Percentiles rank a stretch among this genome's conserved stretches.
These are phyloP conservation scores for Arctium minus DNA, from an alignment of 129 eudicot genomes.

Conservation along the genomic window DNA sequence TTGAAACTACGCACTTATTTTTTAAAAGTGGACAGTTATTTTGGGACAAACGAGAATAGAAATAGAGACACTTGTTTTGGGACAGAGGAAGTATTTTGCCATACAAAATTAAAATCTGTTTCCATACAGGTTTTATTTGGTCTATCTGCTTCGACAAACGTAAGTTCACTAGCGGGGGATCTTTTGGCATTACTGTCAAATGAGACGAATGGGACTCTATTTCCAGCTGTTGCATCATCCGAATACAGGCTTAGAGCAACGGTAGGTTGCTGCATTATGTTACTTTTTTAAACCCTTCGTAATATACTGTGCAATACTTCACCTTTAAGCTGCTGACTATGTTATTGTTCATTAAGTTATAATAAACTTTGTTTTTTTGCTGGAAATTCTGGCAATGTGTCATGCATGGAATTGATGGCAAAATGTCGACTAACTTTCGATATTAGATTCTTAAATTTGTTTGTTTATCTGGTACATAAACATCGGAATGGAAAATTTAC, in stretches of 20 bases:
- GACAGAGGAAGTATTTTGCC: background rate
- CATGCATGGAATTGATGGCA: background rate
- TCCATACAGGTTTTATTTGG: conserved; percentile 71
- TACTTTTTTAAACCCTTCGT: background rate
- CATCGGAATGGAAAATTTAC: background rate
- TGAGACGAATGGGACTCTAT: conserved; percentile 35
- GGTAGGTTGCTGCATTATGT: conserved; percentile 34
- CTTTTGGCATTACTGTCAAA: conserved; percentile 47
- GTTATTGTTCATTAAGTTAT: background rate
- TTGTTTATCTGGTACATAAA: conserved; percentile 1
- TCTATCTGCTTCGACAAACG: conserved; percentile 61
- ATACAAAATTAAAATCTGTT: background rate
- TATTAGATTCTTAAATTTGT: background rate
- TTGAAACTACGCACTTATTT: too few relatives aligned
- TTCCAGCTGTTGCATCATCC: conserved; percentile 61
- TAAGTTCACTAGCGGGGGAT: conserved; percentile 57
- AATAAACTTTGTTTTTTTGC: background rate
- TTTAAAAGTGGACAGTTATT: too few relatives aligned
- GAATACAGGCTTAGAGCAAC: conserved; percentile 86
- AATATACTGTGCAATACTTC: background rate
- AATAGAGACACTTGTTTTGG: too few relatives aligned
- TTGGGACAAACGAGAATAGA: too few relatives aligned
- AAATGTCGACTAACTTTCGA: background rate
- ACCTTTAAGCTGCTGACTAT: background rate
- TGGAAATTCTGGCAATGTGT: background rate